A percentile compares a stretch with the other conserved stretches of the same genome.
These are phyloP conservation scores for Maudiozyma serrabonitensis DNA, from an alignment of 805 yeast species.

Conservation along the genomic window DNA sequence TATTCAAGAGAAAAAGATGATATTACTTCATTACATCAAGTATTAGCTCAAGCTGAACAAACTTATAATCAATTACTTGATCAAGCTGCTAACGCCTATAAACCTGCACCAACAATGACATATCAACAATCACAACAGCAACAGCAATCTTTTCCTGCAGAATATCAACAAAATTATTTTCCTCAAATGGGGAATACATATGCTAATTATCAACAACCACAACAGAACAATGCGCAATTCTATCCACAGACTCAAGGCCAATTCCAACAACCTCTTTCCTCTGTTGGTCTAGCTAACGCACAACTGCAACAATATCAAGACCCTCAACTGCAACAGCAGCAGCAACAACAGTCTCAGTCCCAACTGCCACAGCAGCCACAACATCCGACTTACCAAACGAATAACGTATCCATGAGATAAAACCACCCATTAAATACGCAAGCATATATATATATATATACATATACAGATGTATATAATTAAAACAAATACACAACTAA, in stretches of 20 bases:
- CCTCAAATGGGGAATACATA: constrained; percentile 3
- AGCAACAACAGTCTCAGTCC: not conserved
- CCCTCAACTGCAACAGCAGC: not conserved
- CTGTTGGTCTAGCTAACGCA: not conserved
- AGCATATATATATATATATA: too few species aligned
- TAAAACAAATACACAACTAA: too few species aligned
- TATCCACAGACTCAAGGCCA: constrained; percentile 1
- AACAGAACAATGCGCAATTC: not conserved
- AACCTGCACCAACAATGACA: constrained; percentile 1
- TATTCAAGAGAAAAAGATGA: constrained; percentile 73
- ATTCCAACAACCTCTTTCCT: not conserved
- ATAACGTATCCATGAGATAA: too few species aligned
- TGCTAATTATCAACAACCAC: not conserved
- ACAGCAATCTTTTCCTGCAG: not conserved
- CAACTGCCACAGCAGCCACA: constrained; percentile 8
- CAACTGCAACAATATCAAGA: not conserved
- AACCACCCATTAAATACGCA: too few species aligned
- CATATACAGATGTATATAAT: too few species aligned
- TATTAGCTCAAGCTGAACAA: constrained; percentile 58
- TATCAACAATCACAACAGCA: not conserved
- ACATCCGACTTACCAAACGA: constrained; percentile 3
- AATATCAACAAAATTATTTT: constrained; percentile 3
- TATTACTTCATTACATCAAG: constrained; percentile 56
- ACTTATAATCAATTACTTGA: constrained; percentile 64
- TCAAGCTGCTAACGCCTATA: constrained; percentile 30